A percentile compares a stretch with the other conserved stretches of the same genome.
These are phyloP conservation scores for Talinum fruticosum DNA, from an alignment of 148 eudicot species.

Conservation along the genomic window DNA sequence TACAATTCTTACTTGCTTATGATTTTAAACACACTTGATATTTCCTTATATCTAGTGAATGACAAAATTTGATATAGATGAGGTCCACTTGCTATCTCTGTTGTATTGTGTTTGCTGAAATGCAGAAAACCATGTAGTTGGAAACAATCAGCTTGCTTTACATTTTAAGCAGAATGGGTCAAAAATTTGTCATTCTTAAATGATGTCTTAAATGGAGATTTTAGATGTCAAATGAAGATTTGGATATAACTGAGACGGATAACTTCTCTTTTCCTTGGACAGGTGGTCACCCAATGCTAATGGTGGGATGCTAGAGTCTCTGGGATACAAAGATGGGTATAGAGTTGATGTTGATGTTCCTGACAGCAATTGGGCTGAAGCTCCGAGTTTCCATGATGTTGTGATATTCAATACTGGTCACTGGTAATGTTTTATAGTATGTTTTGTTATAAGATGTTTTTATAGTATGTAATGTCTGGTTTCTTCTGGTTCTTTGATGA, in stretches of 20 bases:
- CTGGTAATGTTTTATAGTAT: constrained; percentile 51
- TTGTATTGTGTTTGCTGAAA: too few relatives aligned
- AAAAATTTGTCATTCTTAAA: too few relatives aligned
- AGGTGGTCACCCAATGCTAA: constrained; percentile 78
- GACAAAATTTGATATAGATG: too few relatives aligned
- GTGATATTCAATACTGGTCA: constrained; percentile 92
- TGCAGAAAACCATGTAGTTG: too few relatives aligned
- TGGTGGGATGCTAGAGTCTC: constrained; percentile 68
- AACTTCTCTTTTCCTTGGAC: not conserved
- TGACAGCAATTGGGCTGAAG: constrained; percentile 86
- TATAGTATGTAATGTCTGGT: not conserved
- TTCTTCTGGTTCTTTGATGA: not conserved
- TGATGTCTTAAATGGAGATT: not conserved
- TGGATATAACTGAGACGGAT: not conserved
- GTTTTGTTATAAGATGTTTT: too few relatives aligned
- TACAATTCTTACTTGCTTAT: too few relatives aligned
- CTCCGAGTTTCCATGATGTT: constrained; percentile 79
- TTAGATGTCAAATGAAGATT: not conserved
- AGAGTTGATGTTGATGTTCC: constrained; percentile 91
- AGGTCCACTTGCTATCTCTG: too few relatives aligned
- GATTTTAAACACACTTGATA: too few relatives aligned
- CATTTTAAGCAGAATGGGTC: too few relatives aligned
- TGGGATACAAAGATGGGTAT: constrained; percentile 90
- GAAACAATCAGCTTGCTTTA: too few relatives aligned
- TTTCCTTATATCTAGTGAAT: too few relatives aligned